Evolutionary conservation across 139 green algal species (phyloP), one percentile per base, ranked within the genome.

Genomic region (Spirogloea muscicola): DNA sequence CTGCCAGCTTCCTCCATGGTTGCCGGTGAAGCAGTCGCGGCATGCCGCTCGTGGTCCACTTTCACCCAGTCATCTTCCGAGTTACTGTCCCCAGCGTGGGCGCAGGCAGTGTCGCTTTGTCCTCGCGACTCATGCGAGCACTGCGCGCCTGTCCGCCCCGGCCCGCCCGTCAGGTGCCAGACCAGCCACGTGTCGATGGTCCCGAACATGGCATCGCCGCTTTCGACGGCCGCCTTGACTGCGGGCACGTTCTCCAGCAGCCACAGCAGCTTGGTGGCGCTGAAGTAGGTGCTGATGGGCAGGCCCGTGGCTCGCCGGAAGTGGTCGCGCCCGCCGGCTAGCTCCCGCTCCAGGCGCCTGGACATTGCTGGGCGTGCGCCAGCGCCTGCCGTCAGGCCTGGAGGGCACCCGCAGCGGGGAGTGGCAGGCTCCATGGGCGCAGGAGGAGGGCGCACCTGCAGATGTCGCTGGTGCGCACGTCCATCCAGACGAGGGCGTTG

Each of bases 101-200:
- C n/a, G n/a, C n/a, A n/a, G n/a, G n/a, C n/a, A n/a, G n/a, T n/a
- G n/a, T n/a, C n/a, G n/a, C n/a, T n/a, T n/a, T n/a, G n/a, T n/a
- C n/a, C n/a, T n/a, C n/a, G n/a, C n/a, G n/a, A n/a, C n/a, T n/a
- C n/a, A n/a, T n/a, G n/a, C n/a, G n/a, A n/a, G n/a, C n/a, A n/a
- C n/a, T n/a, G n/a, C n/a, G n/a, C n/a, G n/a, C n/a, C n/a, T n/a
- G n/a, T n/a, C n/a, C n/a, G n/a, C n/a, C n/a, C n/a, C n/a, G n/a
- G n/a, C n/a, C n/a, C n/a, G n/a, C 90, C 90, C 9, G 93, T 98
- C 18, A 99, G 80, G 44, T 92, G 87, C 72, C 90, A 98, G 44
- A 98, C 89, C 36, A 99, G 85, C 94, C 94, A 99, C 6, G 81
- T 88, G 87, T 99, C 94, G 1, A 99, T 84, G 33, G 94, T 99